Evolutionary conservation across 805 yeast genomes (phyloP).

Genomic region (Cyberlindnera mississippiensis): DNA sequence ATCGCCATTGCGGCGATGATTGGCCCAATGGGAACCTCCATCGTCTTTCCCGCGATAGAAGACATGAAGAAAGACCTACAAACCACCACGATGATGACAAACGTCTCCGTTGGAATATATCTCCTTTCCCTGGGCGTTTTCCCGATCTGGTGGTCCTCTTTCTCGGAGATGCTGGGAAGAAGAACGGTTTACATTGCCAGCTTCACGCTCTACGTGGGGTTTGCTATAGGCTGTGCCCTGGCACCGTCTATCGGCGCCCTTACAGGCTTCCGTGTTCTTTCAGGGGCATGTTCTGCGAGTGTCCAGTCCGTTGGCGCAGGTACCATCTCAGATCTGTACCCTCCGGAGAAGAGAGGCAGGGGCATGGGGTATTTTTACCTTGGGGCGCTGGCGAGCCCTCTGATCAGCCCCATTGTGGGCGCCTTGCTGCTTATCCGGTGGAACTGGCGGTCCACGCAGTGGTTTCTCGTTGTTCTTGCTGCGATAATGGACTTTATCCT

Average conservation of each 20-base stretch:
- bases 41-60: slow-evolving; percentile 73
- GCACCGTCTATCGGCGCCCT: slow-evolving; percentile 58
- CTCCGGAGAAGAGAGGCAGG: slow-evolving; percentile 64
- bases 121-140: slow-evolving; percentile 69
- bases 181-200: slow-evolving; percentile 69
- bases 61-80: slow-evolving; percentile 50
- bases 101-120: slow-evolving; percentile 78
- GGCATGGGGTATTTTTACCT: slow-evolving; percentile 79
- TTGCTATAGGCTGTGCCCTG: slow-evolving; percentile 69
- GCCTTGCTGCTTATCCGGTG: slow-evolving; percentile 66
- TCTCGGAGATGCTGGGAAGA: slow-evolving; percentile 73
- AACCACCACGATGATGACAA: slow-evolving; percentile 58
- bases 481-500: slow-evolving; percentile 49
- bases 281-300: slow-evolving; percentile 80
- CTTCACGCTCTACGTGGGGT: slow-evolving; percentile 57
- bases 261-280: slow-evolving; percentile 63
- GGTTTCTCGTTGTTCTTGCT: slow-evolving; percentile 71
- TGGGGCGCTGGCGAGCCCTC: slow-evolving; percentile 79
- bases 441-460: slow-evolving; percentile 90
- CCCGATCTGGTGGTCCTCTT: slow-evolving; percentile 87
- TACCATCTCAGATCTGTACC: slow-evolving; percentile 69
- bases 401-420: slow-evolving; percentile 75
- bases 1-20: slow-evolving; percentile 72
- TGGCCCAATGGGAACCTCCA: slow-evolving; percentile 90
- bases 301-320: slow-evolving; percentile 92